Conservation (phyloP, 2,329 filamentous ascomycete species). For the Beauveria medogensis region DNA sequence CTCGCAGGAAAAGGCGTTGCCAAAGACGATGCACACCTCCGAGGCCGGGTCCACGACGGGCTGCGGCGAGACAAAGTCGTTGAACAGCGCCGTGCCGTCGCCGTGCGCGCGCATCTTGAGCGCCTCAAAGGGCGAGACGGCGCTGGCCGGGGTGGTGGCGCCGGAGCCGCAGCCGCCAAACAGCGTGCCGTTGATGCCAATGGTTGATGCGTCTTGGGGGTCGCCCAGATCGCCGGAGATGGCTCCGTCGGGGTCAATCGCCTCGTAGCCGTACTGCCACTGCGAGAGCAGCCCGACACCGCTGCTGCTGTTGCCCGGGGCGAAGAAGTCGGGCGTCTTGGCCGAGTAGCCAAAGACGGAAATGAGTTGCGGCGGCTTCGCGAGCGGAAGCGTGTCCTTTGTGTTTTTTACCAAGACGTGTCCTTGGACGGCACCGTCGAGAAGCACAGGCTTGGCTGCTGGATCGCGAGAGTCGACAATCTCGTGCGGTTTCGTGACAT, state of each 20-base stretch:
- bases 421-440: slow-evolving; percentile 53
- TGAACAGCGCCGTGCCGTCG: slow-evolving; percentile 50
- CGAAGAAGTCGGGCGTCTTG: slow-evolving; percentile 35
- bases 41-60: slow-evolving; percentile 41
- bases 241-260: slow-evolving; percentile 24
- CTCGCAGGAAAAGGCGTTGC: slow-evolving; percentile 65
- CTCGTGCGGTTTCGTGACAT: slow-evolving; percentile 40
- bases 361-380: slow-evolving; percentile 39
- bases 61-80: slow-evolving; percentile 44
- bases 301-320: slow-evolving; percentile 23
- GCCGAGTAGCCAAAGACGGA: slow-evolving; percentile 57
- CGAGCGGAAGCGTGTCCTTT: slow-evolving; percentile 46
- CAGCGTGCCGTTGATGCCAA: slow-evolving; percentile 34
- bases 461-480: slow-evolving; percentile 47
- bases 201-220: slow-evolving; percentile 25
- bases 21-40: slow-evolving; percentile 61
- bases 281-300: slow-evolving; percentile 22
- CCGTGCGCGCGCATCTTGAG: slow-evolving; percentile 41
- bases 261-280: slow-evolving; percentile 29
- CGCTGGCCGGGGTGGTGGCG: slow-evolving; percentile 36
- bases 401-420: slow-evolving; percentile 58
- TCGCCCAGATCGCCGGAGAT: slow-evolving; percentile 18
- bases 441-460: slow-evolving; percentile 29
- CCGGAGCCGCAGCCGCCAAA: slow-evolving; percentile 40
- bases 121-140: slow-evolving; percentile 48